Evolutionary conservation across 2,329 filamentous ascomycete genomes (phyloP), one percentile per base, ranked within the genome.

Genomic region (Venturia nashicola): DNA sequence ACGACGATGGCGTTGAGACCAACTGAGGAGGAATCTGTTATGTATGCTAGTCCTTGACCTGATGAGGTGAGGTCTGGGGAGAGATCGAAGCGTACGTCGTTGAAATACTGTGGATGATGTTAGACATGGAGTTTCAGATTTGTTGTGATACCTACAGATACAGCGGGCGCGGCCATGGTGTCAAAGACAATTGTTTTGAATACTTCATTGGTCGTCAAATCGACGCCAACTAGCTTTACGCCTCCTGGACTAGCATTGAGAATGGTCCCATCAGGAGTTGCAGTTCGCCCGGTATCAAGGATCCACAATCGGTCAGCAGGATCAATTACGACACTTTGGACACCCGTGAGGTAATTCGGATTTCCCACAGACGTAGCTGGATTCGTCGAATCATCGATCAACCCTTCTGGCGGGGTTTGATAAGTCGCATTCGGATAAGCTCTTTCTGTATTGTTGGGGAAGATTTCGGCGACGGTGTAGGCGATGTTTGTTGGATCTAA

Each of bases 81-180:
- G n/a, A 82, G 73, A 67, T 83, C 80, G 70, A 83, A 79, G 61
- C 81, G 78, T 9, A 83, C 73, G 66, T 83, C 81, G 68, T 83
- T 83, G 43, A 81, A 75, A 66, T 83, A 83, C 18, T 75, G 78
- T 67, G 79, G 77, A 11, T 76, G 66, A 61, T 74, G 79, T 6
- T 78, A 79, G 11, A 82, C 79, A 48, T 12, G 44, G 44, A 27
- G 12, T 12, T 20, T 27, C 2, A 12, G 44, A 12, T 27, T 7
- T 71, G 75, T 1, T 72, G 65, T 0, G 78, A 77, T 11, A 48
- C 44, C 27, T 27, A 27, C 44, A 27, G 44, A 48, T 27, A 48
- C n/a, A 12, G 44, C 44, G 5, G 44, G 44, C 8, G 44, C 44
- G 5, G 44, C 44, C 44, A 27, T 48, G 32, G 55, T 36, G n/a